Conservation (phyloP, 176 grass and related monocot species). For the Cenchrus americanus region DNA sequence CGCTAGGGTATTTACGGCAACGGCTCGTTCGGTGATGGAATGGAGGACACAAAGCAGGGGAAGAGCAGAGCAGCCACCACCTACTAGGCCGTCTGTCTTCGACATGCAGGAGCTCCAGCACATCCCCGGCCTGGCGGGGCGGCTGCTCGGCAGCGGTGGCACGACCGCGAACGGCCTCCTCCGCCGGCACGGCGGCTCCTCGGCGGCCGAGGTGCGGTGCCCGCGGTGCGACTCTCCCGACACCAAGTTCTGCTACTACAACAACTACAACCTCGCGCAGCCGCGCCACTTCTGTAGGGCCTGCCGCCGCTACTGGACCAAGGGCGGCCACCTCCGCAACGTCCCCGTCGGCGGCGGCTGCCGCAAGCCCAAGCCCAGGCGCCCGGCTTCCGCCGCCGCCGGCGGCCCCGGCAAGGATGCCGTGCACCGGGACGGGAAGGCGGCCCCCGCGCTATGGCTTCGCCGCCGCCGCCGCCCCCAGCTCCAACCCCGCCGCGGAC, state of each 20-base stretch:
- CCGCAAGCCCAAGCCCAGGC: conserved; percentile 59
- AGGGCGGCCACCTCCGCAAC: conserved; percentile 50
- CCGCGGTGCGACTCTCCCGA: conserved; percentile 90
- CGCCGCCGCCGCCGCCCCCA: background rate
- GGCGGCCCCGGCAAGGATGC: background rate
- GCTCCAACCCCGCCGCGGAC: background rate
- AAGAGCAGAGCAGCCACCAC: too few species aligned
- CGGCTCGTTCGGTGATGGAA: too few species aligned
- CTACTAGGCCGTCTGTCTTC: background rate
- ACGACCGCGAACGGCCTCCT: conserved; percentile 38
- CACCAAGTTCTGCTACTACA: conserved; percentile 99
- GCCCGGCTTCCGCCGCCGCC: background rate
- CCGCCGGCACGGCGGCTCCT: conserved; percentile 35
- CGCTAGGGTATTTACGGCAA: too few species aligned
- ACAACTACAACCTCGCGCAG: conserved; percentile 93
- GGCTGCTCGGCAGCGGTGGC: background rate
- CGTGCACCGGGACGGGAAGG: conserved; percentile 1
- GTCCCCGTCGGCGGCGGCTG: conserved; percentile 50
- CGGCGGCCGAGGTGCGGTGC: conserved; percentile 66
- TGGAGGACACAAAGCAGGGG: too few species aligned
- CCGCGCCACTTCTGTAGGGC: conserved; percentile 88
- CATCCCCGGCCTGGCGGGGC: conserved; percentile 24
- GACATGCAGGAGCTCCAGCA: conserved; percentile 57
- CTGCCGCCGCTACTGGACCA: conserved; percentile 90
- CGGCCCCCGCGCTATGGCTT: background rate